These are phyloP conservation scores for Globisporangium middletonii DNA, from an alignment of 352 stramenopile species.

Conservation along the genomic window DNA sequence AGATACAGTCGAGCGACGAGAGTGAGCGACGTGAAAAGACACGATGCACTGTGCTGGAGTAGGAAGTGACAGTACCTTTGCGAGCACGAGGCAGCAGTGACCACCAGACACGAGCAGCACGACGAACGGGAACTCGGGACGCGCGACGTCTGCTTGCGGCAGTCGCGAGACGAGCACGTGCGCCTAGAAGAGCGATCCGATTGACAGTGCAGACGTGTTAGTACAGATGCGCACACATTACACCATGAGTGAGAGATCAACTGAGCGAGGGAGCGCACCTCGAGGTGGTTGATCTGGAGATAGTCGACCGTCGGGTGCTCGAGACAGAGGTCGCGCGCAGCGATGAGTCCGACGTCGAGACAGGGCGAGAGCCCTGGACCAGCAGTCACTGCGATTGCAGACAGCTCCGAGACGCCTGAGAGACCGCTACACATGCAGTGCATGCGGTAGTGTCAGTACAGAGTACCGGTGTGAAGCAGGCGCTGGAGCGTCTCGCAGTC, in stretches of 20 bases:
- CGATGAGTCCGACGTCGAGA: slow-evolving; percentile 91
- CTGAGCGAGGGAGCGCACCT: slow-evolving; percentile 34
- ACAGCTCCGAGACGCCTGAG: slow-evolving; percentile 73
- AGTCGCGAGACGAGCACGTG: slow-evolving; percentile 95
- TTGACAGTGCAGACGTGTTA: neutral
- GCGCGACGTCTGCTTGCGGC: slow-evolving; percentile 34
- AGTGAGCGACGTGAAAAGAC: neutral
- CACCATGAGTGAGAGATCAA: neutral
- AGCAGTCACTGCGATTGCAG: slow-evolving; percentile 95
- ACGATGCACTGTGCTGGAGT: neutral
- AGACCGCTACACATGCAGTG: slow-evolving; percentile 36
- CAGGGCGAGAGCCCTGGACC: slow-evolving; percentile 96
- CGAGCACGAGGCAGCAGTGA: slow-evolving; percentile 96
- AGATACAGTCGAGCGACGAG: neutral
- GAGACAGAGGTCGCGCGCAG: slow-evolving; percentile 76
- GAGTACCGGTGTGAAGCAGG: no score
- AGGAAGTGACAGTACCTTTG: slow-evolving; percentile 29
- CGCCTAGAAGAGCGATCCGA: slow-evolving; percentile 33
- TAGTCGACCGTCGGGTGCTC: slow-evolving; percentile 89
- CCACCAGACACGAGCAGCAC: slow-evolving; percentile 97
- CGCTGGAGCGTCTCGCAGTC: neutral
- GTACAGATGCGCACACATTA: neutral
- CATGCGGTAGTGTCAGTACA: neutral
- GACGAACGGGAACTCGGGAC: slow-evolving; percentile 94
- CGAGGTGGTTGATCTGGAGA: slow-evolving; percentile 96